A percentile compares a stretch with the other conserved stretches of the same genome.
Conservation (phyloP, 2,329 filamentous ascomycete genomes). For the Teratosphaeriaceae sp. region DNA sequence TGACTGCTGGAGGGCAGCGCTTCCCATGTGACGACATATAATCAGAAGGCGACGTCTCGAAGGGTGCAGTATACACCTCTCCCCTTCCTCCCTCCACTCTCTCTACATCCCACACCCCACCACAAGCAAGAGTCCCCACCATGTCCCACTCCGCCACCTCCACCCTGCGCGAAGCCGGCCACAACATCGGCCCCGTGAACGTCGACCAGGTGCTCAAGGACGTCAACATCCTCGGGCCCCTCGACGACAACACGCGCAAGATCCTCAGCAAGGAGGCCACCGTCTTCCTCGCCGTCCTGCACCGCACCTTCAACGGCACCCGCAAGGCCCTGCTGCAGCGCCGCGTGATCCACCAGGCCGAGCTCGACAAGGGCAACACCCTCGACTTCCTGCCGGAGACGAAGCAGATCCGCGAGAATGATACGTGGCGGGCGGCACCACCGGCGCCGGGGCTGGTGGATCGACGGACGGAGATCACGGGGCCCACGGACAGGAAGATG, state of each 20-base stretch:
- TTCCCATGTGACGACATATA: constrained; percentile 10
- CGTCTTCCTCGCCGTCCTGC: constrained; percentile 87
- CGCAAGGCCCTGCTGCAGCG: constrained; percentile 86
- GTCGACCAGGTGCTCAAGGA: constrained; percentile 72
- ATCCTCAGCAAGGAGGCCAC: constrained; percentile 87
- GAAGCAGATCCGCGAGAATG: constrained; percentile 87
- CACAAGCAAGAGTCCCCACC: constrained; percentile 2
- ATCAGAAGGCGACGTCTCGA: not conserved
- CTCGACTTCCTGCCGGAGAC: constrained; percentile 96
- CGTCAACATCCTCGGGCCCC: constrained; percentile 73
- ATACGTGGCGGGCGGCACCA: constrained; percentile 85
- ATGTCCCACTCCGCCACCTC: constrained; percentile 12
- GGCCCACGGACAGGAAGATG: constrained; percentile 97
- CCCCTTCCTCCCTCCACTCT: constrained; percentile 1
- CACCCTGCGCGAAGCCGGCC: constrained; percentile 9
- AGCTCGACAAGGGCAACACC: constrained; percentile 82
- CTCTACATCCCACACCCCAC: not conserved
- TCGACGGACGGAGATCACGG: constrained; percentile 93
- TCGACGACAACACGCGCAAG: constrained; percentile 75
- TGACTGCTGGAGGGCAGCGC: not conserved
- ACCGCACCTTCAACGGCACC: constrained; percentile 86
- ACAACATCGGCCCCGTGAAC: constrained; percentile 19
- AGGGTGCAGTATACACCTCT: not conserved
- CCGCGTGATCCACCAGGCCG: constrained; percentile 77
- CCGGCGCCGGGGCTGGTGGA: constrained; percentile 91